Conservation (phyloP, 208 protist species). For the Angomonas deanei region DNA sequence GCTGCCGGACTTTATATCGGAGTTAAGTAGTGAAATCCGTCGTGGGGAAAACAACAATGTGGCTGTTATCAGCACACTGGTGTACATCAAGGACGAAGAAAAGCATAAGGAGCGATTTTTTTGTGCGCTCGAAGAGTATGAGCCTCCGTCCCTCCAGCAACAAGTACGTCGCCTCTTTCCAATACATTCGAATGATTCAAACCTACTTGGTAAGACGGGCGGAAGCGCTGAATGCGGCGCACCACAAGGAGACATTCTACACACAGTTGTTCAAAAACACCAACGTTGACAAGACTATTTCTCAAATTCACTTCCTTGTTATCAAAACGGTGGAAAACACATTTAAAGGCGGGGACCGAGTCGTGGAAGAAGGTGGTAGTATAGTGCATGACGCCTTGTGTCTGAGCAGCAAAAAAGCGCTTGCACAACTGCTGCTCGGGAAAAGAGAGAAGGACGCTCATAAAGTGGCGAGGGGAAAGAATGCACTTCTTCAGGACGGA, state of each 20-base stretch:
- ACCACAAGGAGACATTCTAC: constrained; percentile 25
- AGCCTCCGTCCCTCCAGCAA: constrained; percentile 71
- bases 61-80: constrained; percentile 30
- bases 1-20: constrained; percentile 28
- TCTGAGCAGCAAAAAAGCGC: constrained; percentile 1
- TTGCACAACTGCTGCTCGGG: neutral
- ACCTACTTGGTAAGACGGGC: constrained; percentile 28
- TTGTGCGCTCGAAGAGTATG: constrained; percentile 87
- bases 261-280: constrained; percentile 86
- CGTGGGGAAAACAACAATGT: constrained; percentile 25
- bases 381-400: neutral
- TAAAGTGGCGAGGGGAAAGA: neutral
- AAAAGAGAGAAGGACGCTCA: constrained; percentile 3
- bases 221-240: neutral
- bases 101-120: constrained; percentile 88
- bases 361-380: neutral
- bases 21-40: constrained; percentile 25
- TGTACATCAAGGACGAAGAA: constrained; percentile 80
- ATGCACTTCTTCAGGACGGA: too few species aligned
- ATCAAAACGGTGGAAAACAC: constrained; percentile 44
- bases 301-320: constrained; percentile 59
- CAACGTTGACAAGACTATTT: constrained; percentile 84
- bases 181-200: constrained; percentile 86
- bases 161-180: constrained; percentile 87
- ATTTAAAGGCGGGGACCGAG: neutral